Evolutionary conservation across 2,329 filamentous ascomycete species (phyloP).

Genomic region (Hawksworthiomyces lignivorus): DNA sequence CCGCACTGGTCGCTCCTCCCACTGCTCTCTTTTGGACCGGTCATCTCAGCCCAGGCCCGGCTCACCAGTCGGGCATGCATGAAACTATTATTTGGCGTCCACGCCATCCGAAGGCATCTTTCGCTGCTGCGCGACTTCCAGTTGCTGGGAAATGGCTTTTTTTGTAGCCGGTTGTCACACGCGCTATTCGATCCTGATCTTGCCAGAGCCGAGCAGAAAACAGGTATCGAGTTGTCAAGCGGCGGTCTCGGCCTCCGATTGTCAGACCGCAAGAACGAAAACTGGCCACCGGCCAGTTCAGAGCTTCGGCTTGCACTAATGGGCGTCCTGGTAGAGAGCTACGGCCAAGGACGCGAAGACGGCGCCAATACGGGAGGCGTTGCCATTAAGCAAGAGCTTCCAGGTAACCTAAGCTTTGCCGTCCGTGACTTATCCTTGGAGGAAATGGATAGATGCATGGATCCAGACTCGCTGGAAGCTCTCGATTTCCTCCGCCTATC

Average conservation of each 20-base stretch:
- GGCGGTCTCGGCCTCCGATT: constrained; percentile 77
- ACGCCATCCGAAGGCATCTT: constrained; percentile 65
- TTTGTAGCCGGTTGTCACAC: constrained; percentile 70
- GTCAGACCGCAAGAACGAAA: constrained; percentile 58
- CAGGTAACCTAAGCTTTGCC: constrained; percentile 70
- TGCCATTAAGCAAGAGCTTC: constrained; percentile 36
- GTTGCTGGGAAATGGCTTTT: constrained; percentile 76
- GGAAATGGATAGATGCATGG: constrained; percentile 76
- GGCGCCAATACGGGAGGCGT: background rate
- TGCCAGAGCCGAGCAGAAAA: constrained; percentile 65
- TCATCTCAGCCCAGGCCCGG: constrained; percentile 65
- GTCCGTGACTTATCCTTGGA: constrained; percentile 71
- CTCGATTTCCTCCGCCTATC: constrained; percentile 88
- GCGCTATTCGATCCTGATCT: constrained; percentile 80
- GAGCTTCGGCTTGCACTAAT: constrained; percentile 85
- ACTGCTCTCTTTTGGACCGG: constrained; percentile 66
- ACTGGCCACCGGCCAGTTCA: constrained; percentile 89
- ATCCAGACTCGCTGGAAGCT: constrained; percentile 75
- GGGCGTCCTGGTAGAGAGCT: constrained; percentile 74
- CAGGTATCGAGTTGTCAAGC: constrained; percentile 61
- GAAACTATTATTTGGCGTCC: constrained; percentile 63
- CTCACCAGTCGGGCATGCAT: constrained; percentile 73
- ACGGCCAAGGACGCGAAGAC: constrained; percentile 24
- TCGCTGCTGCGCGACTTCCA: constrained; percentile 72
- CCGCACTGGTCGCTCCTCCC: constrained; percentile 55